Evolutionary conservation across 805 yeast genomes (phyloP), one percentile per base, ranked within the genome.

Genomic region (Candida stauntonica): DNA sequence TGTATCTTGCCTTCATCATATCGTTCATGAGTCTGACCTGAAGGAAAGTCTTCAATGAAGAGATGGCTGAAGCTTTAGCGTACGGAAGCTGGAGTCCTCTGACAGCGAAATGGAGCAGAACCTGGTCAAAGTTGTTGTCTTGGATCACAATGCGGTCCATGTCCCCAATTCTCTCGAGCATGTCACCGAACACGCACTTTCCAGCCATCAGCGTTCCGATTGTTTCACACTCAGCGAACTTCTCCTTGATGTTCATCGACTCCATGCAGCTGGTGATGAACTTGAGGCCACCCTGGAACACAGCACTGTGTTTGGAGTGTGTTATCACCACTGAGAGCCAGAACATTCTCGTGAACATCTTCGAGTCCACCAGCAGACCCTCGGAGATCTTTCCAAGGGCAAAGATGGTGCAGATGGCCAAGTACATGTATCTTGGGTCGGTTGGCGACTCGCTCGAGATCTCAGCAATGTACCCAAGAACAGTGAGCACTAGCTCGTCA

Each of bases 51-150:
- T 63, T 64, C 48, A 81, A 51, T 17, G 74, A 64, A 1, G 60
- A 62, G 24, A 75, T 52, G 0, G 85, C 72, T 3, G 68, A 61
- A 8, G 67, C 70, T 41, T 71, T 73, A 16, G 80, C 66, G 39
- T 73, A 77, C 7, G 86, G 77, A 7, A 76, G 59, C 26, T 73
- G 70, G 29, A 81, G 57, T 0, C 89, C 91, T 51, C 73, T 78
- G 4, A 74, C 63, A 15, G 75, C 58, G 16, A 72, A 51, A 31
- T 66, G 63, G 21, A 76, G 55, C 26, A 81, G 54, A 15, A 75
- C 64, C 20, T 68, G 66, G 39, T 80, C 77, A 46, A 81, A 70
- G 50, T 74, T 79, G 3, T 62, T 62, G 23, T 54, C 55, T 1
- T 64, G 62, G 39, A 79, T 57, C 8, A 48, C 48, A 7, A 75